Percentiles rank a stretch among this genome's conserved stretches.
phyloP scores from a whole-genome alignment of 2,329 filamentous ascomycete genomes.

The Botrytis sinoallii region DNA sequence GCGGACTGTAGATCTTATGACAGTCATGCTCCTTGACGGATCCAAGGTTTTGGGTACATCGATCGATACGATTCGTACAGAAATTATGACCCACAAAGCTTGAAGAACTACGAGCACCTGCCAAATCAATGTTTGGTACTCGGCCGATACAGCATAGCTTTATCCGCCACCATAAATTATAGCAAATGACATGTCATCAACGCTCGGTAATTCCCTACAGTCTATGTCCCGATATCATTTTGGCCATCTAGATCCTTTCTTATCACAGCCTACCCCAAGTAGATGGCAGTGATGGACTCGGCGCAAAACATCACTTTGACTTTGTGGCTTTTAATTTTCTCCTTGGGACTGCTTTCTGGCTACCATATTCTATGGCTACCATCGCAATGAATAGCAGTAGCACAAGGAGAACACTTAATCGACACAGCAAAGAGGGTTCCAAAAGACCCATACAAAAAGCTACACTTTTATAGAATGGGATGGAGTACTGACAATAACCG shows the following conservation, averaged over 20 bases:
- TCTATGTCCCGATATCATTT: fast-evolving
- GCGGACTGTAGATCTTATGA: not conserved
- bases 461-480: not conserved
- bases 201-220: not conserved
- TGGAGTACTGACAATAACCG: not conserved
- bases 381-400: not conserved
- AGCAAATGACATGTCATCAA: not conserved
- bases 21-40: not conserved
- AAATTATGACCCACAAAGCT: not conserved
- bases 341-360: not conserved
- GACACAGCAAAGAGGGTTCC: fast-evolving
- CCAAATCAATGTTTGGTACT: not conserved
- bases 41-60: not conserved
- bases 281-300: fast-evolving
- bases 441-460: fast-evolving
- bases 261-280: not conserved
- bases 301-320: no score
- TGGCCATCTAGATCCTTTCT: fast-evolving
- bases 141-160: no score
- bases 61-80: not conserved
- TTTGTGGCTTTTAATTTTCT: not conserved
- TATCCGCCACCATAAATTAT: not conserved
- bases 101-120: not conserved
- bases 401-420: fast-evolving
- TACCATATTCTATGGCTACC: not conserved